These are phyloP conservation scores for Thymus mandschuricus DNA, from an alignment of 257 asterid species.

Conservation along the genomic window DNA sequence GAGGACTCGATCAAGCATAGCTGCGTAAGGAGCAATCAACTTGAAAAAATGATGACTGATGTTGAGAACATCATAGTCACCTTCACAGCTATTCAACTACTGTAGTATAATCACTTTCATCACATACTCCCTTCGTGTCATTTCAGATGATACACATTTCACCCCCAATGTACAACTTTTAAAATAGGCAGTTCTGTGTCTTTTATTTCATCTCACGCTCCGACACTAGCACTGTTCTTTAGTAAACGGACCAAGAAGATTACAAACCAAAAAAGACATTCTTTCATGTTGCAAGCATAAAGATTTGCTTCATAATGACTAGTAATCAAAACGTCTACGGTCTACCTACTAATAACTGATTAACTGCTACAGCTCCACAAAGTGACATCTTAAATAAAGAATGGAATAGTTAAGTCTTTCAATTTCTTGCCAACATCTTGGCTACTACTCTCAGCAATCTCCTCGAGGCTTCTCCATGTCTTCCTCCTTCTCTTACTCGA, in stretches of 20 bases:
- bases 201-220: too few species aligned
- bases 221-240: too few species aligned
- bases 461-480: conserved; percentile 76
- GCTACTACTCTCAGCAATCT: conserved; percentile 53
- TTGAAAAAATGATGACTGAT: conserved; percentile 3
- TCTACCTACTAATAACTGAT: background rate
- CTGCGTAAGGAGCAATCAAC: conserved; percentile 1
- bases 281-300: background rate
- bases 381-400: conserved; percentile 32
- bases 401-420: conserved; percentile 49
- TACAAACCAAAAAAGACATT: background rate
- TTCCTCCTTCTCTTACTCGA: conserved; percentile 63
- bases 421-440: conserved; percentile 39
- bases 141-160: too few species aligned
- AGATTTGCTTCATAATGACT: background rate
- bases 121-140: too few species aligned
- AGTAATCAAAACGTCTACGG: conserved; percentile 3
- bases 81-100: too few species aligned
- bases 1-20: background rate
- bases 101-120: too few species aligned
- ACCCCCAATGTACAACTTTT: too few species aligned
- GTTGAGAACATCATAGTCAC: conserved; percentile 1
- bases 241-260: background rate
- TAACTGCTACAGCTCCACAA: too few species aligned
- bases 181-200: too few species aligned